A percentile compares a stretch with the other conserved stretches of the same genome.
Conservation (phyloP, 2,329 filamentous ascomycete genomes). For the Volutella citrinella region DNA sequence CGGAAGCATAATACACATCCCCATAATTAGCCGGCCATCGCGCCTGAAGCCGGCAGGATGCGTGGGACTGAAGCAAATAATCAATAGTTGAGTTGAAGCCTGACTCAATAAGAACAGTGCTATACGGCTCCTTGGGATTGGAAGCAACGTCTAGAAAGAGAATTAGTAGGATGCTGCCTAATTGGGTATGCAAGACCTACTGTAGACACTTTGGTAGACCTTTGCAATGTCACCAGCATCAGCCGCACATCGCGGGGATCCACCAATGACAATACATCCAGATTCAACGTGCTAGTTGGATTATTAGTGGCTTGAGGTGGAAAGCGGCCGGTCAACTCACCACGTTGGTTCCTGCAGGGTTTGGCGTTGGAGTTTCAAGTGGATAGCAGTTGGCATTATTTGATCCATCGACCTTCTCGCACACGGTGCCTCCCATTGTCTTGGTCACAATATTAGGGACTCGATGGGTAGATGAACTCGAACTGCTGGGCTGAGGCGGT, state of each 20-base stretch:
- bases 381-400: slow-evolving; percentile 5
- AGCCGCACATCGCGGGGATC: slow-evolving; percentile 5
- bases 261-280: slow-evolving; percentile 9
- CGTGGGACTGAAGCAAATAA: slow-evolving; percentile 2
- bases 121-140: slow-evolving; percentile 3
- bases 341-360: slow-evolving; percentile 12
- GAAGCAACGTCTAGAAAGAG: slow-evolving; percentile 8
- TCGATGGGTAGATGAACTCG: too few species aligned
- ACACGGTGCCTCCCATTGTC: slow-evolving; percentile 6
- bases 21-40: too few species aligned
- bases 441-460: neutral
- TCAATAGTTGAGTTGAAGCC: slow-evolving; percentile 8
- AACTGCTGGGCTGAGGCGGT: too few species aligned
- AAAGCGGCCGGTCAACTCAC: neutral
- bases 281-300: slow-evolving; percentile 8
- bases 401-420: slow-evolving; percentile 5
- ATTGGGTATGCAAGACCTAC: neutral
- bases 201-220: slow-evolving; percentile 10
- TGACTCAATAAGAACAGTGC: slow-evolving; percentile 8
- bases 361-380: slow-evolving; percentile 2
- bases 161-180: neutral
- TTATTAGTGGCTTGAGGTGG: neutral
- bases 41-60: slow-evolving; percentile 10
- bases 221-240: slow-evolving; percentile 7
- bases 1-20: too few species aligned